Base-by-base conservation (phyloP, 2,329 filamentous ascomycete species). In the Penicillium sp. region DNA sequence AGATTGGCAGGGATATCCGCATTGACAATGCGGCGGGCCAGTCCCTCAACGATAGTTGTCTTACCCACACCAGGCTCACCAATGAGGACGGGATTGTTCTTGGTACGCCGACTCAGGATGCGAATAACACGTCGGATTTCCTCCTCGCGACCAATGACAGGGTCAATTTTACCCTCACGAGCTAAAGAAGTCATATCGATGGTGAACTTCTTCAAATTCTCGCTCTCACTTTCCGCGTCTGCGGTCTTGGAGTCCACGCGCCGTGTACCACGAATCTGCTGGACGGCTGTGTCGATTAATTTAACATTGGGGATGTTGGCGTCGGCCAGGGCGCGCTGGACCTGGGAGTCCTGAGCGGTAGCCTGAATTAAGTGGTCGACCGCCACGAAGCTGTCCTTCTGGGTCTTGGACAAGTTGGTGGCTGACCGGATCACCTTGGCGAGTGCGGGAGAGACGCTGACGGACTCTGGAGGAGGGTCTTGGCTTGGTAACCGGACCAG, bases 41-140 rank as follows among this genome's bases (percentile, higher is more conserved):
- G 83, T 68, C 95, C 95, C 79, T 99, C 95, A 49, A 98, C 92
- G 55, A 99, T 93, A 5, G 95, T 97, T 4, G 95, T 99, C 82
- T 99, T 99, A 72, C 95, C 95, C 24, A 98, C 95, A 87, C 95
- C 95, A 35, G 95, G 93, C 73, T 98, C 93, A 79, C 95, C 95
- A 64, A 99, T 98, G 64, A 99, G 85, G 49, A 98, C 93, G 1
- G 95, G 95, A 77, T 99, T 99, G 82, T 99, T 98, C 84, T 98
- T 98, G 60, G 93, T 98, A 71, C 93, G 86, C 73, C 95, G 85
- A 35, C 92, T 96, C 61, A 98, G 81, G 63, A 98, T 98, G 56
- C 93, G 88, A 65, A 98, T 87, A 24, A 96, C 93, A 69, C 93
- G 84, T 69, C 93, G 84, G 68, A 97, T 97, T 75, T 98, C 95